Conservation (phyloP, 306 rosid genomes). For the Pyrus communis region DNA sequence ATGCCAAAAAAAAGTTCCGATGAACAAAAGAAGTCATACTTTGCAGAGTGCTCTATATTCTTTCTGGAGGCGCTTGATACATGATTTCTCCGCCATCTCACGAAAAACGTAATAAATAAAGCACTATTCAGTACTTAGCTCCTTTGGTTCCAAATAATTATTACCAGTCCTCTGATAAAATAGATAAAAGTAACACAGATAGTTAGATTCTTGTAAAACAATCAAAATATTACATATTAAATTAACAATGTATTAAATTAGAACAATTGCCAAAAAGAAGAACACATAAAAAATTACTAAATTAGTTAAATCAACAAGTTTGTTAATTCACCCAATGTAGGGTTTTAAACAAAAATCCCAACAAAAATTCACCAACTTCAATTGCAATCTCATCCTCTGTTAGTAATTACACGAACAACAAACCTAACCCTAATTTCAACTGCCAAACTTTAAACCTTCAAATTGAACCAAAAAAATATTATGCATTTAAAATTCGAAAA, state of each 20-base stretch:
- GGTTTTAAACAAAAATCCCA: neutral
- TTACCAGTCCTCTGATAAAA: conserved; percentile 20
- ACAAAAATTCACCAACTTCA: neutral
- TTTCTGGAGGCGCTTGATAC: conserved; percentile 93
- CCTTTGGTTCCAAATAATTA: conserved; percentile 1
- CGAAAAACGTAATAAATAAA: conserved; percentile 15
- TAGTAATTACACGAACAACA: neutral
- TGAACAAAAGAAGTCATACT: conserved; percentile 35
- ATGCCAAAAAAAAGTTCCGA: neutral
- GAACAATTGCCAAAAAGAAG: neutral
- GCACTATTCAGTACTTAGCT: neutral
- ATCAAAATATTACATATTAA: neutral
- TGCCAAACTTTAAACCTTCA: neutral
- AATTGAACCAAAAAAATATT: neutral
- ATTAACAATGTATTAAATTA: neutral
- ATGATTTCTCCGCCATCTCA: conserved; percentile 87
- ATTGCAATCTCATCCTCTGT: neutral
- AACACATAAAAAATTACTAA: neutral
- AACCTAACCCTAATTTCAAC: neutral
- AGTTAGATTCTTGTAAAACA: neutral
- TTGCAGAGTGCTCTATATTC: conserved; percentile 99
- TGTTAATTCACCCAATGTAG: neutral
- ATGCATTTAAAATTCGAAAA: neutral
- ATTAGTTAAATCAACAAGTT: neutral
- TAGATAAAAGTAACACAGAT: neutral